Conservation (phyloP, 2,329 filamentous ascomycete species). For the Aciculosporium take region DNA sequence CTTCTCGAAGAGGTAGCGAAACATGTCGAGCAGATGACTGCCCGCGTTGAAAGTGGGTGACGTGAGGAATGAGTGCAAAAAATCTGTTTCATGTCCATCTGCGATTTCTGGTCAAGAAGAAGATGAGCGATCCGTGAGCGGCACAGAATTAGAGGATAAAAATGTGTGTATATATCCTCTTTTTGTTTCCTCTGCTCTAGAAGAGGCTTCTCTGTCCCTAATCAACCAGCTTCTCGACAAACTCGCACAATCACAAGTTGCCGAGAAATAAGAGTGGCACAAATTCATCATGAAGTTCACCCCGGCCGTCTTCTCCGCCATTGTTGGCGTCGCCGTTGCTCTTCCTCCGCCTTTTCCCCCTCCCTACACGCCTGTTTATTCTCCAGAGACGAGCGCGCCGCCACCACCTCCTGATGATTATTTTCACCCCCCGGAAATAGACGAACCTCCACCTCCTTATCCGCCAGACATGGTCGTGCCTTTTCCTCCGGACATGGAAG, state of each 20-base stretch:
- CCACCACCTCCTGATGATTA: no score
- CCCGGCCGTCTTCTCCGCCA: neutral
- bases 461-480: no score
- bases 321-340: neutral
- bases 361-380: no score
- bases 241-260: neutral
- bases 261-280: no score
- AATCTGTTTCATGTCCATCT: neutral
- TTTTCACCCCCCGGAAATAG: no score
- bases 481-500: no score
- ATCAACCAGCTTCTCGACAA: neutral
- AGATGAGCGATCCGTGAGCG: neutral
- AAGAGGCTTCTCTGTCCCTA: neutral
- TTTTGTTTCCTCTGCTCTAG: neutral
- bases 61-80: neutral
- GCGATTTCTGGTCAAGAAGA: neutral
- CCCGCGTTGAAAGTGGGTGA: neutral
- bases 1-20: no score
- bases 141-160: neutral
- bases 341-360: no score
- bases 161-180: neutral
- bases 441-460: no score
- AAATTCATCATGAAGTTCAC: slow-evolving; percentile 1
- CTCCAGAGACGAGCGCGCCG: no score
- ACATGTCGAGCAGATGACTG: no score